Conservation (phyloP, 106 monocot genomes). For the Platanthera guangdongensis region DNA sequence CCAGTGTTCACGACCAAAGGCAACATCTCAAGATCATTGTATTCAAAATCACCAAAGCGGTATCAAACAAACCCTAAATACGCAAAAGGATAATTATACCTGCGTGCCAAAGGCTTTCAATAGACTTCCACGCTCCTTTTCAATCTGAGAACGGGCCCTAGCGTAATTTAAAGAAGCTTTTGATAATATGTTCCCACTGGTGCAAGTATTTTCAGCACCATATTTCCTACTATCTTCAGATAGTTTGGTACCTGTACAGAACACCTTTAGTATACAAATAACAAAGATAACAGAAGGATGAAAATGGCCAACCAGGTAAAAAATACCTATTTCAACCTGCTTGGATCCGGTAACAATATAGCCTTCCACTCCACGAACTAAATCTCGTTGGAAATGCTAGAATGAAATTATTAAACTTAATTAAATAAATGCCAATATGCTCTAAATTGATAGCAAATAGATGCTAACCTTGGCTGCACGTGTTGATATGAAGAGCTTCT, state of each 20-base stretch:
- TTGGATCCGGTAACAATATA: constrained; percentile 93
- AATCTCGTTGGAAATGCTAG: constrained; percentile 98
- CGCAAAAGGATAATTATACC: constrained; percentile 23
- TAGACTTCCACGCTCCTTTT: constrained; percentile 87
- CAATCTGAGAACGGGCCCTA: constrained; percentile 76
- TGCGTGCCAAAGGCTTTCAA: constrained; percentile 86
- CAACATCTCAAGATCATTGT: too few relatives aligned
- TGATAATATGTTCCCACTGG: constrained; percentile 73
- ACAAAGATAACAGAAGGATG: background rate
- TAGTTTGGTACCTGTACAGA: constrained; percentile 58
- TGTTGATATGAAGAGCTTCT: constrained; percentile 93
- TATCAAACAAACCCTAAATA: too few relatives aligned
- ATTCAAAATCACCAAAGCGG: too few relatives aligned
- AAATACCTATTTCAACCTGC: constrained; percentile 92
- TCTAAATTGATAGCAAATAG: background rate
- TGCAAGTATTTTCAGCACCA: constrained; percentile 94
- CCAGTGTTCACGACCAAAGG: too few relatives aligned
- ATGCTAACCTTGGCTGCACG: constrained; percentile 70
- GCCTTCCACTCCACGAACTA: constrained; percentile 98
- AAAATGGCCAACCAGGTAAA: background rate
- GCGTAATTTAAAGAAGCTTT: constrained; percentile 71
- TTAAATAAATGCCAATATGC: constrained; percentile 4
- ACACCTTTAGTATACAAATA: constrained; percentile 3
- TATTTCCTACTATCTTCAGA: constrained; percentile 97
- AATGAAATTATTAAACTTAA: constrained; percentile 11